Evolutionary conservation across 805 yeast species (phyloP).

Genomic region (Metschnikowia orientalis): DNA sequence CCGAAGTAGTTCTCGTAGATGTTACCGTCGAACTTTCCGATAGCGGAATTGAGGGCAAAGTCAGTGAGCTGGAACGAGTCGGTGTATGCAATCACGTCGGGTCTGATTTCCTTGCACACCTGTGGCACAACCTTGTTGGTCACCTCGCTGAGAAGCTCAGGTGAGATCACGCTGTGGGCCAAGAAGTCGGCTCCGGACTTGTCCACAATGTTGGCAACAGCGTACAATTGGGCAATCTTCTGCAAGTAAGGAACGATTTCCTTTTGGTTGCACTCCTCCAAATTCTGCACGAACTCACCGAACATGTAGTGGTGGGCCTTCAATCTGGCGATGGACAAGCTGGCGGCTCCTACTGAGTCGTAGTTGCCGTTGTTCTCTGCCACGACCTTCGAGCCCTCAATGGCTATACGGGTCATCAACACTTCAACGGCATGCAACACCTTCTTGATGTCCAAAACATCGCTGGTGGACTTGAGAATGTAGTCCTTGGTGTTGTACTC

Average conservation of each 20-base stretch:
- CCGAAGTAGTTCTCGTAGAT: constrained; percentile 20
- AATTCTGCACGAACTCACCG: constrained; percentile 12
- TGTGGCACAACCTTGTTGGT: constrained; percentile 16
- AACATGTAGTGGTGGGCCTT: constrained; percentile 20
- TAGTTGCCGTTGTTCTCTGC: constrained; percentile 16
- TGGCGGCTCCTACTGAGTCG: constrained; percentile 19
- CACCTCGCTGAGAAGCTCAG: constrained; percentile 15
- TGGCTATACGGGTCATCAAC: constrained; percentile 19
- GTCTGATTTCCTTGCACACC: constrained; percentile 17
- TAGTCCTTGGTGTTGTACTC: constrained; percentile 13
- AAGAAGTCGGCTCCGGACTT: constrained; percentile 19
- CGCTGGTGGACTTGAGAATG: constrained; percentile 9
- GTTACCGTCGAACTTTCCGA: constrained; percentile 19
- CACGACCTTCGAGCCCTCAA: constrained; percentile 16
- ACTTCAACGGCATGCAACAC: constrained; percentile 17
- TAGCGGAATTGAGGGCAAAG: constrained; percentile 17
- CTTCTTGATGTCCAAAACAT: constrained; percentile 13
- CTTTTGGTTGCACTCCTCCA: constrained; percentile 10
- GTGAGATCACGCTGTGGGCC: constrained; percentile 14
- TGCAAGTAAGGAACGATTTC: constrained; percentile 15
- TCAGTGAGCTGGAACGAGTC: constrained; percentile 21
- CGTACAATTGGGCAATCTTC: constrained; percentile 18
- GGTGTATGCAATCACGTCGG: constrained; percentile 17
- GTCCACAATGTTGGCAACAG: constrained; percentile 17
- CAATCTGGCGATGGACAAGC: constrained; percentile 19